Evolutionary conservation across 2,329 filamentous ascomycete genomes (phyloP), one percentile per base, ranked within the genome.

Genomic region (Beauveria australis): DNA sequence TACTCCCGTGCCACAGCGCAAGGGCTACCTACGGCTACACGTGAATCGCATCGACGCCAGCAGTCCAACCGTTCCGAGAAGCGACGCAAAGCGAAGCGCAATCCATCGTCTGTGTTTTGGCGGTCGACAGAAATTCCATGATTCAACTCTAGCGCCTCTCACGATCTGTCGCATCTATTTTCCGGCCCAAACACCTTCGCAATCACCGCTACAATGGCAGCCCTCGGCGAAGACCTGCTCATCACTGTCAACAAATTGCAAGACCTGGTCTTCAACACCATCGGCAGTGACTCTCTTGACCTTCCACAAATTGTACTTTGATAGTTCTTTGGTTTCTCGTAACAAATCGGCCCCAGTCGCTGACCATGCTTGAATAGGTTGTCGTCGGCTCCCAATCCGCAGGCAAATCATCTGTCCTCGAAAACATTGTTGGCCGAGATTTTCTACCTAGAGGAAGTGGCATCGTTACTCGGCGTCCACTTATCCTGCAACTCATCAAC

Each of bases 201-300:
- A 44, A 52, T 48, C 48, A 53, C 60, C 67, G 66, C 70, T 71
- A 71, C 64, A 73, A 99, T 97, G 94, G 89, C 94, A 73, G 87
- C 93, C 71, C 87, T 99, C 70, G 93, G 94, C 72, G 94, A 99
- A 77, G 92, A 99, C 77, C 81, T 99, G 76, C 85, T 99, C 74
- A 86, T 85, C 68, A 95, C 92, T 66, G 94, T 99, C 79, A 99
- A 99, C 82, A 96, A 96, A 81, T 83, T 99, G 71, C 94, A 99
- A 77, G 94, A 97, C 76, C 79, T 99, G 72, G 94, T 99, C 71
- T 99, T 99, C 81, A 99, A 99, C 79, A 99, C 94, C 67, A 99
- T 99, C 75, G 94, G 94, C 76, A 97, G 92, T 80, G 94, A 99
- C 76, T 97, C 93, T 58, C 84, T 99, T 63, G 94, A 99, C 77